Base-by-base conservation (phyloP, 805 yeast species). In the Teunomyces stri region DNA sequence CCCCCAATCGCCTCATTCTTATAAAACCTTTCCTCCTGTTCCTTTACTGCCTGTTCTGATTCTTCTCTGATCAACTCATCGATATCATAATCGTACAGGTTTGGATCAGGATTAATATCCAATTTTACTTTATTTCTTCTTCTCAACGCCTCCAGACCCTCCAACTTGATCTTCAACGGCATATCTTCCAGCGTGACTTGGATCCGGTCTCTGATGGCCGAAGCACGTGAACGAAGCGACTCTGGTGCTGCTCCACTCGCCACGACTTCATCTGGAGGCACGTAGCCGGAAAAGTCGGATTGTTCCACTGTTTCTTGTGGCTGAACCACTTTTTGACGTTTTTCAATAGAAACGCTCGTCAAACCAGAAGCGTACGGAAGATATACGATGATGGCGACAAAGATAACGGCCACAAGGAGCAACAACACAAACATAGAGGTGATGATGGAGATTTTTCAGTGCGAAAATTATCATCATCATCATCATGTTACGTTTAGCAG, bases 321-420 rank as follows among this genome's bases (percentile, higher is more conserved):
- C 16, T n/a, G 42, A 28, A 43, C 44, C 22, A 42, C 45, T 38
- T 45, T 44, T 38, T 39, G 42, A 33, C 49, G 27, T 43, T 46
- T 42, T 13, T 66, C 62, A 9, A 71, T 53, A 43, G 71, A 68
- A 52, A 72, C 66, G 3, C 68, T 62, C 3, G 82, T 79, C 42
- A 81, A 59, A 3, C 83, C 83, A 4, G 80, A 72, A 11, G 75
- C 51, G 43, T 74, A 62, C 5, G 87, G 87, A 30, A 81, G 69
- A 9, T 68, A 55, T 10, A 75, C 43, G 2, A 78, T 58, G 18
- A 76, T 56, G 0, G 67, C 65, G 10, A 78, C 61, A 7, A 79
- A 63, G 13, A 77, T 57, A 5, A 74, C 51, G n/a, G 80, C 66
- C 12, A 79, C 51, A 2, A 73, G 43, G 9, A 79, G 29, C 27